Base-by-base conservation (phyloP, 2,329 filamentous ascomycete genomes). In the Paraconiothyrium sp. region DNA sequence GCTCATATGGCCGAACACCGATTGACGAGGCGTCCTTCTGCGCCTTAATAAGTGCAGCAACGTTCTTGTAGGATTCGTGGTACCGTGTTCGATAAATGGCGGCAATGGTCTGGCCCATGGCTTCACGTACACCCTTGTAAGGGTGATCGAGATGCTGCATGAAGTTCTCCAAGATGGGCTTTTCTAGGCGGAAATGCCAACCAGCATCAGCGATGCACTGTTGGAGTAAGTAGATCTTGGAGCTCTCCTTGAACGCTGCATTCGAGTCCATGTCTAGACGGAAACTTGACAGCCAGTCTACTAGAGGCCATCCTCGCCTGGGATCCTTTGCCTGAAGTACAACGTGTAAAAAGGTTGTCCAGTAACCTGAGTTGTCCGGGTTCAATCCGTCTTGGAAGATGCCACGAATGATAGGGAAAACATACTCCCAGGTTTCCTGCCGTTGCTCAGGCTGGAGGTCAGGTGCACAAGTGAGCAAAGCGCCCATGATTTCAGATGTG, bases 181-280 rank as follows among this genome's bases (percentile, higher is more conserved):
- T 88, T 69, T 96, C 92, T 11, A 93, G 84, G 65, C 93, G 93
- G 84, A 97, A 99, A 78, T 99, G 95, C 95, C 96, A 99, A 1
- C 95, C 95, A 39, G 90, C 88, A 71, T 97, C 93, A 48, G 89
- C 89, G 61, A 99, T 91, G 64, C 92, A 87, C 68, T 97, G 93
- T 69, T 97, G 93, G 20, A 99, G 84, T 34, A 99, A 83, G 67
- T 95, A 90, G 16, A 99, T 92, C 82, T 98, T 97, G 32, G 94
- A 96, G 58, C 94, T 97, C 77, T 99, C 96, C 78, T 99, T 99
- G 85, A 99, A 99, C 0, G 95, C 95, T 4, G 96, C 95, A 75
- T 98, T 97, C 0, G 94, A 97, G 6, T 88, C 84, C 90, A 98
- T 94, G 76, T 99, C 95, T 10, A 99, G 84, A 34, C 93, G 88